Evolutionary conservation across 225 moss, liverwort and hornwort genomes (phyloP), one percentile per base, ranked within the genome.

Genomic region (Neckera pumila): DNA sequence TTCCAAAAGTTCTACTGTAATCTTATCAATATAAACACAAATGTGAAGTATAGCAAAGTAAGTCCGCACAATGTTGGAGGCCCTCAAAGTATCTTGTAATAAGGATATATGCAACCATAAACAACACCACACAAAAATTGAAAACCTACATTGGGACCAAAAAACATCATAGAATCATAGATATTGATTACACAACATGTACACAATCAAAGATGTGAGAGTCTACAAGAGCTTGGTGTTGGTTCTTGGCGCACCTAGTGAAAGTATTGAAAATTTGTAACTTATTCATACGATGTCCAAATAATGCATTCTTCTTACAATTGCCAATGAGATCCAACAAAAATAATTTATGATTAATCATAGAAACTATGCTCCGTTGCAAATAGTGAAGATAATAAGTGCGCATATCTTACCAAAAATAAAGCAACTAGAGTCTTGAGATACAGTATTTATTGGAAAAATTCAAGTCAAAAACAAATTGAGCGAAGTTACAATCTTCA

Each of bases 221-320:
- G 34, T 51, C 2, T 51, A 51, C 0, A 0, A 12, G 21, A 33
- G 5, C 2, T 5, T 21, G 11, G 19, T 76, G 1, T 51, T 51
- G 14, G 5, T 33, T 75, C 21, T 51, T 51, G 13, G 3, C 31
- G 12, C 1, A 51, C 33, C 6, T 47, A 5, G 51, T 34, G 8
- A 21, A 51, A 76, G 8, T 33, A 51, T 76, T 5, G 1, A 19
- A 49, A 49, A 12, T 31, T 31, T 1, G 6, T 18, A 74, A 74
- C 7, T 31, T 31, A 12, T 19, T 74, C 19, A 33, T 20, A 19
- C 0, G 0, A 1, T 19, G 18, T 49, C 18, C 7, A 33, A 75
- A 75, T 20, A 49, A 75, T 75, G 12, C 20, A 75, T 49, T 74
- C 74, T 74, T 74, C 47, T 74, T 7, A 19, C 1, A 74, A 1